Percentiles rank a stretch among this genome's conserved stretches.
Evolutionary conservation across 371 early-diverging fungal genomes (phyloP).

Genomic region (Zychaea mexicana): DNA sequence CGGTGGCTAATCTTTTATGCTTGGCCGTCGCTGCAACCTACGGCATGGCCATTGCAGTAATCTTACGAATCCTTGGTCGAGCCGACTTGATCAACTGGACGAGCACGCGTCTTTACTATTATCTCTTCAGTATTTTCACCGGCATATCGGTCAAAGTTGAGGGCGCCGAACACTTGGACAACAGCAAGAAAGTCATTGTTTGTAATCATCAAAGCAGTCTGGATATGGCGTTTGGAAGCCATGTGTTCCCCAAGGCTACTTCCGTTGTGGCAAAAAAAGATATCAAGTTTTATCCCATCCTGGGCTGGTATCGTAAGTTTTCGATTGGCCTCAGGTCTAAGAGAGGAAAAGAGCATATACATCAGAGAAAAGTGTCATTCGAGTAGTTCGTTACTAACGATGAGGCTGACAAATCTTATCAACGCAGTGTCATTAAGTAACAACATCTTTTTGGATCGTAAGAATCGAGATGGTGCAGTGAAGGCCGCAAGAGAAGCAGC

Average conservation of each 20-base stretch:
- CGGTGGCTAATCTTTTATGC: constrained; percentile 23
- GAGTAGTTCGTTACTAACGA: no score
- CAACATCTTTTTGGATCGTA: constrained; percentile 88
- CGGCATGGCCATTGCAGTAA: constrained; percentile 29
- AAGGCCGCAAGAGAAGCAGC: constrained; percentile 81
- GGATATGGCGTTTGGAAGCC: constrained; percentile 75
- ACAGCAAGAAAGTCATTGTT: constrained; percentile 46
- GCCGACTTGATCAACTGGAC: constrained; percentile 58
- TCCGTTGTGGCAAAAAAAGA: constrained; percentile 81
- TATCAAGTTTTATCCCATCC: constrained; percentile 77
- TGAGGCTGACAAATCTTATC: not conserved
- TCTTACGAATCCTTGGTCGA: constrained; percentile 43
- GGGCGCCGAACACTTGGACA: constrained; percentile 56
- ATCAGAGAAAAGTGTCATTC: no score
- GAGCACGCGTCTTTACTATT: constrained; percentile 59
- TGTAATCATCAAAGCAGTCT: constrained; percentile 89
- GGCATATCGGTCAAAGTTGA: constrained; percentile 62
- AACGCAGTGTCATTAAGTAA: constrained; percentile 68
- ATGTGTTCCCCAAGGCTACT: constrained; percentile 71
- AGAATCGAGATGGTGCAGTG: constrained; percentile 77
- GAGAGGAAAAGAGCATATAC: no score
- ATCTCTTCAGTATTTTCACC: constrained; percentile 46
- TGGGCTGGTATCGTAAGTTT: constrained; percentile 73
- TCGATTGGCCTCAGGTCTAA: constrained; percentile 41
- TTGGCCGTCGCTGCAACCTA: constrained; percentile 16